These are phyloP conservation scores for Aspergillus fructus DNA, from an alignment of 2,329 filamentous ascomycete genomes.

Conservation along the genomic window DNA sequence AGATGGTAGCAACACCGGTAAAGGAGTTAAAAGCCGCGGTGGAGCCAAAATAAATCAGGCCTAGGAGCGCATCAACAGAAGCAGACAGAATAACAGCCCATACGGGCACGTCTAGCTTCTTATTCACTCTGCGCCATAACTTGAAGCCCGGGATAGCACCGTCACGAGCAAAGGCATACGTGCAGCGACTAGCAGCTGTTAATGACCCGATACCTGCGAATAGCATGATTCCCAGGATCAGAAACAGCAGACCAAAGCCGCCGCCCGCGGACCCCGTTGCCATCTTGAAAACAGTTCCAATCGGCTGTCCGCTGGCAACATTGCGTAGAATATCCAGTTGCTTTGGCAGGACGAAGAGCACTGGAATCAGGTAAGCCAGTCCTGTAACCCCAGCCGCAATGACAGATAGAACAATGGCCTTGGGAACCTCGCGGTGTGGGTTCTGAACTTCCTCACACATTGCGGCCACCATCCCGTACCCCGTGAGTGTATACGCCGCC, in stretches of 20 bases:
- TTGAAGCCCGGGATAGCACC: conserved; percentile 70
- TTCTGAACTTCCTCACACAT: conserved; percentile 74
- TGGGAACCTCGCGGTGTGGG: conserved; percentile 67
- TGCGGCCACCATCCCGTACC: conserved; percentile 69
- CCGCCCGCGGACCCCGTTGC: conserved; percentile 71
- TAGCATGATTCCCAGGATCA: conserved; percentile 73
- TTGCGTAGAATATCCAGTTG: conserved; percentile 58
- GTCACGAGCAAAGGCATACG: conserved; percentile 73
- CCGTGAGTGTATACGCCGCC: conserved; percentile 51
- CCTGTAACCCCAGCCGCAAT: conserved; percentile 66
- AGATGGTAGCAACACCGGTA: conserved; percentile 77
- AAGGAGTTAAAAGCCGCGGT: conserved; percentile 76
- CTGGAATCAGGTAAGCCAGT: conserved; percentile 66
- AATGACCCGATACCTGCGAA: conserved; percentile 74
- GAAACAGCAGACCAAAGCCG: conserved; percentile 72
- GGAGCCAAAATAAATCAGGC: conserved; percentile 77
- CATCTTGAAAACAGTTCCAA: conserved; percentile 72
- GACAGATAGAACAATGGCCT: conserved; percentile 69
- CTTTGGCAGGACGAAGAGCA: conserved; percentile 73
- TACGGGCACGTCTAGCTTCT: conserved; percentile 66
- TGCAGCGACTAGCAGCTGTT: conserved; percentile 72
- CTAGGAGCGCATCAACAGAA: conserved; percentile 67
- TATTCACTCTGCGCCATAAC: conserved; percentile 66
- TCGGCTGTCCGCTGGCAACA: conserved; percentile 71
- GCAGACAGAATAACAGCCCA: conserved; percentile 69